These are phyloP conservation scores for Corymbia citriodora DNA, from an alignment of 441 rosid species.

Conservation along the genomic window DNA sequence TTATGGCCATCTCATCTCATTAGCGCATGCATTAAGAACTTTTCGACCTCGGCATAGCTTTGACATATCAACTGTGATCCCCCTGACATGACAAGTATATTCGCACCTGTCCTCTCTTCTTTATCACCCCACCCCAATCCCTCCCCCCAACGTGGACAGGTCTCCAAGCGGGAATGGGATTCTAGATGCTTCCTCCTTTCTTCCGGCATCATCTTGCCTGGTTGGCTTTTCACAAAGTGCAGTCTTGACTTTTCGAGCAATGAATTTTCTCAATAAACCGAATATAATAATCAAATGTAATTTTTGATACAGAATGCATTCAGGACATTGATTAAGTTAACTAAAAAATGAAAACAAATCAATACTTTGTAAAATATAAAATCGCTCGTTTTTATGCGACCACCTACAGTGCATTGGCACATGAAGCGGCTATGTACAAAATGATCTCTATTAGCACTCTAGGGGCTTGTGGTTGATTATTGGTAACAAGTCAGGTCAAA, in stretches of 20 bases:
- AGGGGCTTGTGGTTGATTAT: not conserved
- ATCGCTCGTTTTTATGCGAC: not conserved
- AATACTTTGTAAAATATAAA: not conserved
- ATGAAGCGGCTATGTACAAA: not conserved
- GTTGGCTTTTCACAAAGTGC: not conserved
- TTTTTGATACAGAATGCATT: not conserved
- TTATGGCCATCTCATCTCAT: not conserved
- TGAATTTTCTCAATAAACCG: not conserved
- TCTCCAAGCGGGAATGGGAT: not conserved
- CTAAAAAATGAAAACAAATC: not conserved
- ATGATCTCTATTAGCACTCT: not conserved
- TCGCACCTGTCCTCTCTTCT: not conserved
- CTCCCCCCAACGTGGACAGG: not conserved
- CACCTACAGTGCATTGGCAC: not conserved
- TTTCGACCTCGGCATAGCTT: not conserved
- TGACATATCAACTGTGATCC: not conserved
- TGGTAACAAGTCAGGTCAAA: not conserved
- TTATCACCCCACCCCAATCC: no score
- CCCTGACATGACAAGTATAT: no score
- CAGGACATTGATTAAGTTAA: not conserved
- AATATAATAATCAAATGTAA: not conserved
- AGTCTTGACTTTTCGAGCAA: not conserved
- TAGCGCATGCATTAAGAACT: not conserved
- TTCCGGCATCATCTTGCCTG: not conserved
- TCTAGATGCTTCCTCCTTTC: not conserved